Evolutionary conservation across 2,329 filamentous ascomycete species (phyloP), one percentile per base, ranked within the genome.

Genomic region (Colletotrichum higginsianum): DNA sequence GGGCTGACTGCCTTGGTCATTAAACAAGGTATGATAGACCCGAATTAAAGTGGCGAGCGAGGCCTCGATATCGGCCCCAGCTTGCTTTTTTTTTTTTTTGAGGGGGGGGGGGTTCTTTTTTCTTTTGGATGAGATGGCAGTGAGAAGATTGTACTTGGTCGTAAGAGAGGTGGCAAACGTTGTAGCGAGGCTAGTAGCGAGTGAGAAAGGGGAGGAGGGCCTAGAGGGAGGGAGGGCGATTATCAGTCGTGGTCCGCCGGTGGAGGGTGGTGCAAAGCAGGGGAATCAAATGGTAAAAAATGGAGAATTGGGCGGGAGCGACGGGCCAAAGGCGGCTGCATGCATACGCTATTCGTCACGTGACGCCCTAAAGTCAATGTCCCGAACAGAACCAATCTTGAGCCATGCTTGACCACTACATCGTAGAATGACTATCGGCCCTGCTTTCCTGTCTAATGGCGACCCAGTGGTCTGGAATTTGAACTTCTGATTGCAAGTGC

Each of bases 291-390:
- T 50, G 55, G 66, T 49, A 72, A 72, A 68, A 72, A 61, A 60
- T 65, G 70, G 70, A 40, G 64, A 65, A 60, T 35, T 40, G 46
- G 18, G 66, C 66, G 70, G 70, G 70, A 72, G 49, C 66, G 66
- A 70, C 70, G 67, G 67, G 63, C 44, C 67, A 71, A 16, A 67
- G 49, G n/a, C 67, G 70, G 70, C 55, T 72, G 70, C 70, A 70
- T 72, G 70, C 70, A 72, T 72, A 46, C 40, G 53, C 49, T n/a
- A 49, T 9, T 7, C 13, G 12, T 72, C 70, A 72, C 70, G 70
- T 72, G 68, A 71, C 13, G 12, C 55, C 53, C 38, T 67, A 65
- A 64, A 70, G 40, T 56, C 44, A 60, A 71, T 71, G 62, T 67
- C 50, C 44, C 23, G 62, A 49, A 46, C 38, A 49, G 38, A 16